Base-by-base conservation (phyloP, 495 filamentous ascomycete species). In the Pseudoneurospora amorphoporcata region DNA sequence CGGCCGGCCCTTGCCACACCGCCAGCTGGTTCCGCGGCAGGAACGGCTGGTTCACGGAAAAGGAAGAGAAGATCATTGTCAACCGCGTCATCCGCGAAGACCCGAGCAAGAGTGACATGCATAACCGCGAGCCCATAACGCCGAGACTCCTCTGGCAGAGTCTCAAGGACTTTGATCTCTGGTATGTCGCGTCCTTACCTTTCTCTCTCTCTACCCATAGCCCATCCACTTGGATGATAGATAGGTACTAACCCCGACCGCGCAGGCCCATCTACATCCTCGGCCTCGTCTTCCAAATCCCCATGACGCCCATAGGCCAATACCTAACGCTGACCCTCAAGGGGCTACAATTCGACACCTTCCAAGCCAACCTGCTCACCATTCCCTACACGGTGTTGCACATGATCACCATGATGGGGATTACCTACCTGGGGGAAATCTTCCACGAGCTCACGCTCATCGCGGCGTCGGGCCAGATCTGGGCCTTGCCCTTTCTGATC, bases 11-110 rank as follows among this genome's bases (percentile, higher is more conserved):
- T 0, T 90, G 87, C 4, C 90, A 94, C 73, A 94, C 92, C 0
- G 84, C 84, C 29, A 90, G 87, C 58, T 84, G 85, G 79, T 87
- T 91, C 75, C 86, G 91, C 2, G 91, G 92, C 1, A 91, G 90
- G 72, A 82, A 91, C 4, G 91, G 91, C 4, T 93, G 90, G 90
- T 93, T 93, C 76, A 87, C 81, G 8, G 88, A 90, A 71, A 81
- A 83, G 2, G 89, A 92, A 74, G 88, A 90, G 74, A 84, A 80
- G 4, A 92, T 94, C 73, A 87, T 94, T 37, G 90, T 92, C 10
- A 94, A 92, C 72, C 87, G 92, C 4, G 84, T 93, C 4, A 81
- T 94, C 37, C 86, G 90, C 29, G 91, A 92, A 68, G 91, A 92
- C 74, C 91, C 91, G 0, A 87, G 84, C 69, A 92, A 92, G 78